phyloP scores from a whole-genome alignment of 129 eudicot genomes.

The Artemisia annua region DNA sequence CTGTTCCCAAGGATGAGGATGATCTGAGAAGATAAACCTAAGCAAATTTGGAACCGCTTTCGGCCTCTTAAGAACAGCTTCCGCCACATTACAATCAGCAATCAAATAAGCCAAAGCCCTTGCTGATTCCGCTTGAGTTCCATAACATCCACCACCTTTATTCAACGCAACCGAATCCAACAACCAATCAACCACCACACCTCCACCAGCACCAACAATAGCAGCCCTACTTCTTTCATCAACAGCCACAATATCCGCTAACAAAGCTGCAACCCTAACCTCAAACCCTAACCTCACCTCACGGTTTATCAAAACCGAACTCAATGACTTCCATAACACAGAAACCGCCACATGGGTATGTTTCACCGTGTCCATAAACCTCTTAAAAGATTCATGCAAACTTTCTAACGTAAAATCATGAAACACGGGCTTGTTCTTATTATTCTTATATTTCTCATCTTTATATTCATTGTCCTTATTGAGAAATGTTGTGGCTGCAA shows the following conservation, averaged over 20 bases:
- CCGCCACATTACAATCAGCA: constrained; percentile 73
- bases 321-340: constrained; percentile 78
- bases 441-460: not conserved
- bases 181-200: constrained; percentile 89
- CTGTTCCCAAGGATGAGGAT: constrained; percentile 47
- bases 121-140: constrained; percentile 81
- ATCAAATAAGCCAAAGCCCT: constrained; percentile 94
- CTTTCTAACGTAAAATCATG: constrained; percentile 44
- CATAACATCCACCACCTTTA: constrained; percentile 48
- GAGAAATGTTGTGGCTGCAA: constrained; percentile 30
- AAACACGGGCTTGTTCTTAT: constrained; percentile 14
- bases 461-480: constrained; percentile 18
- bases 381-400: constrained; percentile 49
- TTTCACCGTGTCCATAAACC: constrained; percentile 49
- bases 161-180: constrained; percentile 67
- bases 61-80: constrained; percentile 64
- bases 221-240: constrained; percentile 77
- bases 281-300: constrained; percentile 90
- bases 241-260: constrained; percentile 96
- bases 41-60: constrained; percentile 67
- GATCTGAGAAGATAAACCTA: constrained; percentile 80
- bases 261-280: constrained; percentile 79
- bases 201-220: constrained; percentile 83
- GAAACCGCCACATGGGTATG: constrained; percentile 78
- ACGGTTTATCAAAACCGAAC: constrained; percentile 70